Base-by-base conservation (phyloP, 2,329 filamentous ascomycete genomes). In the Pseudogymnoascus sp. region DNA sequence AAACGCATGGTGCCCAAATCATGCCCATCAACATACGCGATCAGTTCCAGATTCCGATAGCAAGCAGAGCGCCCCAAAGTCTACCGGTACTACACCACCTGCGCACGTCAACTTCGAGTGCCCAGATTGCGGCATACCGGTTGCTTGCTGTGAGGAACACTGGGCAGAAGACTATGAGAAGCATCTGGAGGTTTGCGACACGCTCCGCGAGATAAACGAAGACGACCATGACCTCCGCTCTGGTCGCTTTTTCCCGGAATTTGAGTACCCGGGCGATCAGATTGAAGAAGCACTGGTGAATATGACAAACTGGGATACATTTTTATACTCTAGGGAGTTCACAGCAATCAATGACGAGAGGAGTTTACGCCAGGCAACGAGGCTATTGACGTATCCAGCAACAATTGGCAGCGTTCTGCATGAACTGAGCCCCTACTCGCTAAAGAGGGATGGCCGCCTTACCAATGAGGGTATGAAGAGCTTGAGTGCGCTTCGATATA, bases 221-320 rank as follows among this genome's bases (percentile, higher is more conserved):
- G 95, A 99, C 73, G 95, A 99, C 70, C 96, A 99, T 73, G 95
- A 99, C 75, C 78, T 99, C 68, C 83, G 89, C 60, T 96, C 91
- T 16, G 95, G 95, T 3, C 85, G 95, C 28, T 89, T 91, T 75
- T 99, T 99, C 76, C 88, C 90, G 12, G 96, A 99, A 75, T 97
- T 96, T 72, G 87, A 93, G 66, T 96, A 96, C 73, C 92, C 95
- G 0, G 90, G 89, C 12, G 82, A 88, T 62, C 93, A 97, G 78
- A 87, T 97, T 74, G 93, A 97, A 68, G 93, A 97, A 74, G 90
- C 92, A 36, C 82, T 95, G 68, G 86, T 97, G 68, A 99, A 99
- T 77, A 93, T 99, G 89, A 96, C 89, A 46, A 99, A 96, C 75
- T 99, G 95, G 95, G 95, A 99, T 75, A 97, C 95, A 0, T 91